Conservation (phyloP, 257 asterid genomes). For the Lavandula angustifolia region DNA sequence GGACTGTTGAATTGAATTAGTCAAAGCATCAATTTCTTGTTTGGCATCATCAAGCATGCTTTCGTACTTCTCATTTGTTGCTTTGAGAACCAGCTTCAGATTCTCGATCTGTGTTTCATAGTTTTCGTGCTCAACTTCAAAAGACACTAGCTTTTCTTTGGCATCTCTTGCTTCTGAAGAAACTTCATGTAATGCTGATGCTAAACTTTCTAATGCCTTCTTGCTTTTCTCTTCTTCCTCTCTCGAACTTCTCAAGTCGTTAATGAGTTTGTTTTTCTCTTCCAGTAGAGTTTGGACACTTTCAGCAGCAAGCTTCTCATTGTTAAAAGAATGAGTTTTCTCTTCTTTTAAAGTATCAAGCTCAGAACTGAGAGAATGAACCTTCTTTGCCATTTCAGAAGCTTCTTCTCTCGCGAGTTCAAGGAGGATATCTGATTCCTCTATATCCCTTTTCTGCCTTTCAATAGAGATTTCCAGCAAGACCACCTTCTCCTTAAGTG, state of each 20-base stretch:
- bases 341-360: constrained; percentile 68
- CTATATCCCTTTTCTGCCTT: constrained; percentile 69
- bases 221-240: constrained; percentile 93
- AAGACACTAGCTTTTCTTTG: constrained; percentile 68
- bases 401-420: constrained; percentile 66
- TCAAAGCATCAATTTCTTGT: constrained; percentile 61
- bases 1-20: constrained; percentile 50
- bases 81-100: constrained; percentile 71
- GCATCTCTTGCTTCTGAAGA: constrained; percentile 89
- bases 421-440: constrained; percentile 61
- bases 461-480: constrained; percentile 66
- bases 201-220: constrained; percentile 91
- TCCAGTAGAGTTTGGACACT: constrained; percentile 67
- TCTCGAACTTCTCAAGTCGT: constrained; percentile 63
- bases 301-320: constrained; percentile 79
- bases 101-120: constrained; percentile 70
- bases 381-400: constrained; percentile 56
- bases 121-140: constrained; percentile 63
- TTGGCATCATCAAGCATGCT: constrained; percentile 76
- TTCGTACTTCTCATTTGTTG: constrained; percentile 80
- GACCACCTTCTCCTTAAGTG: constrained; percentile 78
- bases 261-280: constrained; percentile 67
- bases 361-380: constrained; percentile 64
- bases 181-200: constrained; percentile 92
- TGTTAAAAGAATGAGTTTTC: constrained; percentile 61